A percentile compares a stretch with the other conserved stretches of the same genome.
These are phyloP conservation scores for Capsella rubella DNA, from an alignment of 441 rosid genomes.

Conservation along the genomic window DNA sequence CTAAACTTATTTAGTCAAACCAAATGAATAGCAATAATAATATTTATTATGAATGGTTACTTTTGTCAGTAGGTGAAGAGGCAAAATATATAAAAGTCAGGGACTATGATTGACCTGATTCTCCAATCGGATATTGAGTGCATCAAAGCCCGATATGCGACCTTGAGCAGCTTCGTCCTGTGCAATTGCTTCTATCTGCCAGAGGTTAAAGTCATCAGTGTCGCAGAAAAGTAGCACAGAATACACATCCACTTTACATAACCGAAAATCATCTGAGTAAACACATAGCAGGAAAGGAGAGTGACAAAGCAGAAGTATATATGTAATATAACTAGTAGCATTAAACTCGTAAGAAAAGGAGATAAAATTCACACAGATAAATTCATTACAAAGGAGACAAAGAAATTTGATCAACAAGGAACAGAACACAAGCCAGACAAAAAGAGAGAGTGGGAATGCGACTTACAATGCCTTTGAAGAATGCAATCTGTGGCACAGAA, in stretches of 20 bases:
- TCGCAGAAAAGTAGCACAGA: neutral
- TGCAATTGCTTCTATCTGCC: slow-evolving; percentile 77
- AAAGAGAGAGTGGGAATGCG: too few relatives aligned
- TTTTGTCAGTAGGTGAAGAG: slow-evolving; percentile 1
- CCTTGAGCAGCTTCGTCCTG: slow-evolving; percentile 78
- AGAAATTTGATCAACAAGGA: slow-evolving; percentile 13
- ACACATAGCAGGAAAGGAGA: slow-evolving; percentile 15
- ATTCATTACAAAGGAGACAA: neutral
- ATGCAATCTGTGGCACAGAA: slow-evolving; percentile 84
- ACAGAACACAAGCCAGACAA: neutral
- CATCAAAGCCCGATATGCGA: slow-evolving; percentile 67
- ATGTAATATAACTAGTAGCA: neutral
- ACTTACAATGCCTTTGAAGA: slow-evolving; percentile 87
- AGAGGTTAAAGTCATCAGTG: slow-evolving; percentile 22
- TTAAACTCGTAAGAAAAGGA: neutral
- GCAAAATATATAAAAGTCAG: neutral
- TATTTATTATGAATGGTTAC: neutral
- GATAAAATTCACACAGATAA: slow-evolving; percentile 1
- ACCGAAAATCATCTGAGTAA: slow-evolving; percentile 3
- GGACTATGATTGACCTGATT: slow-evolving; percentile 63
- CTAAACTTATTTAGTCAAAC: neutral
- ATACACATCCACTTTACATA: slow-evolving; percentile 4
- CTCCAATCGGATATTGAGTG: slow-evolving; percentile 73
- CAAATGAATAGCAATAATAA: neutral
- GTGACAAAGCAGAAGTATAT: neutral